A percentile compares a stretch with the other conserved stretches of the same genome.
These are phyloP conservation scores for Candida manassasensis DNA, from an alignment of 805 yeast species.

Conservation along the genomic window DNA sequence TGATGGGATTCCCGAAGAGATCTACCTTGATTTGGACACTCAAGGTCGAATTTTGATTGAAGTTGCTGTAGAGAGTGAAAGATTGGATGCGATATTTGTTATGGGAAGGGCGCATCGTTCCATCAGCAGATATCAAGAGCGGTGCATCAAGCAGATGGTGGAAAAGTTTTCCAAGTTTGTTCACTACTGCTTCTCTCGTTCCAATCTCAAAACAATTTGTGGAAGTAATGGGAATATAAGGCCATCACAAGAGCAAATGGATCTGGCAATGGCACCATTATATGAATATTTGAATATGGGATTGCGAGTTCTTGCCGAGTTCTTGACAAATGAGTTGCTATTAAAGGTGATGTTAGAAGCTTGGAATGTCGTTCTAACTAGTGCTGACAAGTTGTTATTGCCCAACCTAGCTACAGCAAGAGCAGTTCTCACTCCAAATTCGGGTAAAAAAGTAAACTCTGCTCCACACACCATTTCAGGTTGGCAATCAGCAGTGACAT, in stretches of 20 bases:
- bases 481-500: constrained; percentile 43
- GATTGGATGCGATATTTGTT: constrained; percentile 73
- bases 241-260: constrained; percentile 46
- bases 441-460: constrained; percentile 15
- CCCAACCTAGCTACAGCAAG: constrained; percentile 60
- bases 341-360: constrained; percentile 67
- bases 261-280: constrained; percentile 66
- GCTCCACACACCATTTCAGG: constrained; percentile 14
- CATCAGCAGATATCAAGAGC: constrained; percentile 58
- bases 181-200: constrained; percentile 50
- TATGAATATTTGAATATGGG: constrained; percentile 71
- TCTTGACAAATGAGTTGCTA: constrained; percentile 51
- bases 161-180: constrained; percentile 68
- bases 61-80: constrained; percentile 74
- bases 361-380: constrained; percentile 69
- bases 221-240: constrained; percentile 42
- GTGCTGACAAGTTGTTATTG: constrained; percentile 66
- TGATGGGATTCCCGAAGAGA: constrained; percentile 64
- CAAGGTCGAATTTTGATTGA: constrained; percentile 66
- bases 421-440: constrained; percentile 21
- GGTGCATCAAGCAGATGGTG: constrained; percentile 65
- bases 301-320: constrained; percentile 57
- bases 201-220: constrained; percentile 53
- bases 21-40: constrained; percentile 54
- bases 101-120: constrained; percentile 72